Evolutionary conservation across 371 early-diverging fungal species (phyloP), one percentile per base, ranked within the genome.

Genomic region (Mortierella sp.): DNA sequence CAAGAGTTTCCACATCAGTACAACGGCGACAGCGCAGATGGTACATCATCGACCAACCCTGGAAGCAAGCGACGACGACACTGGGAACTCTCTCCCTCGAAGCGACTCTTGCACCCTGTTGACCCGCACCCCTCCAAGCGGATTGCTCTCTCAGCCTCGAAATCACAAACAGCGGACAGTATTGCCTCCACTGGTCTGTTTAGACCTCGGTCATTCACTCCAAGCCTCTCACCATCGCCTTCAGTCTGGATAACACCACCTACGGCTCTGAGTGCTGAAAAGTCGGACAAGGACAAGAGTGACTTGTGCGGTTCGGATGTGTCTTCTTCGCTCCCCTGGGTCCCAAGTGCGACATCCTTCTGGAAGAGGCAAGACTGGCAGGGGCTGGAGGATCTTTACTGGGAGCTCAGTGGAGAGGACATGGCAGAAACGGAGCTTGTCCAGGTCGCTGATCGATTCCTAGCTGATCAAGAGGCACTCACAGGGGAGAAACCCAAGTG

Each of bases 301-400:
- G 58, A 50, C 31, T 78, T 73, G 5, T 13, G 14, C 29, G 10
- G 64, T 14, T 67, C 79, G 6, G 64, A 67, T 39, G 41, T 55
- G 7, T 71, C 71, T n/a, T 16, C 68, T 3, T 40, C 26, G 6
- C 47, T 47, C 8, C 2, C 14, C 16, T 37, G 22, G 24, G n/a
- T 48, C 13, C 29, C 39, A 43, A 70, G 16, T n/a, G 58, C 58
- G 16, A 26, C 50, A 2, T 26, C 26, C 4, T 68, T 74, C 13
- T 82, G 83, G 83, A 72, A 66, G 16, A 68, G 55, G 7, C 66
- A 65, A 31, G 68, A 82, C 70, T 82, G 83, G 83, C 64, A 64
- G 31, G 29, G 47, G 3, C 66, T 82, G 53, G 78, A 82, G 63
- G 29, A 14, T 0, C 11, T 78, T 6, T 82, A 78, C 34, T n/a